phyloP scores from a whole-genome alignment of 2,329 filamentous ascomycete genomes.

The Aspergillus sp. region DNA sequence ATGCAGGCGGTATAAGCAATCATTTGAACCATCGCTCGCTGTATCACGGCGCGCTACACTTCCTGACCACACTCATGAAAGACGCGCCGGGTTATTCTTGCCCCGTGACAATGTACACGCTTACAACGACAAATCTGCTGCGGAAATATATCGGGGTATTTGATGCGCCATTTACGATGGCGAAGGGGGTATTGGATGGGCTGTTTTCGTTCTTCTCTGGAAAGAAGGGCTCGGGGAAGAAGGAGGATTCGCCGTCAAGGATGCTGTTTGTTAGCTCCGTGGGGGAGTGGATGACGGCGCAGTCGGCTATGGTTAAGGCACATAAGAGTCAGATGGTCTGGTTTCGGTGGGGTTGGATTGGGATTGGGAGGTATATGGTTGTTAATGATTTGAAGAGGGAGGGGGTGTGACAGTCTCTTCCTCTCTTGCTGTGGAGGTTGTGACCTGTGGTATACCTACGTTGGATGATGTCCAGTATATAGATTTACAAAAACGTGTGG shows the following conservation, averaged over 20 bases:
- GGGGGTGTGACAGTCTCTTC: conserved; percentile 3
- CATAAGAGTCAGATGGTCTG: conserved; percentile 97
- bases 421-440: neutral
- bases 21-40: conserved; percentile 95
- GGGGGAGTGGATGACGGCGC: conserved; percentile 64
- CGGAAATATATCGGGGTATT: conserved; percentile 81
- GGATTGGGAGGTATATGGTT: conserved; percentile 88
- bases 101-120: conserved; percentile 82
- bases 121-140: conserved; percentile 68
- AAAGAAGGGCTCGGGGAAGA: conserved; percentile 26
- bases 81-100: conserved; percentile 63
- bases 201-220: conserved; percentile 4
- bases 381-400: conserved; percentile 79
- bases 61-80: conserved; percentile 66
- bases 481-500: neutral
- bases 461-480: neutral
- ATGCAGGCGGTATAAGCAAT: conserved; percentile 74
- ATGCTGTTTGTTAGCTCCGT: conserved; percentile 73
- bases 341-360: conserved; percentile 97
- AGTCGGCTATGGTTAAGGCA: conserved; percentile 82
- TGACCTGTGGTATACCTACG: conserved; percentile 19
- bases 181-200: conserved; percentile 50
- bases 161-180: conserved; percentile 71
- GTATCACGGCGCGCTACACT: conserved; percentile 75
- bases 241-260: conserved; percentile 56